Evolutionary conservation across 306 rosid genomes (phyloP), one percentile per base, ranked within the genome.

Genomic region (Inga leiocalycina): DNA sequence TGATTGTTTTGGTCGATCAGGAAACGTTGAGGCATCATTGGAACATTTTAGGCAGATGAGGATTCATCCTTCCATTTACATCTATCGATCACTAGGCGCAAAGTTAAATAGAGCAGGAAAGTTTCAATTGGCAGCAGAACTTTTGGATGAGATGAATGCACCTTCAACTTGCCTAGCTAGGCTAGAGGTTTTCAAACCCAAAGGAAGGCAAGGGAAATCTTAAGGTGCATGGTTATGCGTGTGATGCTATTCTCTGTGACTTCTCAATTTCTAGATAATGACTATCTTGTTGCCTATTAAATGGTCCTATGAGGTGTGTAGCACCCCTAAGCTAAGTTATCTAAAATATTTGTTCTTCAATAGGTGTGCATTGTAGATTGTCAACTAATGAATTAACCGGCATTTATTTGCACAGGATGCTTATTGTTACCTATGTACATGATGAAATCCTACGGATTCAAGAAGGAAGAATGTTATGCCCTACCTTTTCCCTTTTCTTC

Each of bases 131-230:
- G 97, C 93, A 57, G 62, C 78, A 85, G 67, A 65, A 80, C 83
- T 93, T 34, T 81, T 46, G 15, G 87, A 90, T 80, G 98, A 94
- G 86, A 81, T 92, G 97, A 87, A 90, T 83, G 90, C 89, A 67
- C 66, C 85, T 79, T 75, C 72, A 51, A 82, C 90, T 51, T n/a
- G 80, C 64, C 88, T 91, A 77, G 89, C 90, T 76, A 84, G 90
- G 64, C 89, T 93, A 5, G 71, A 27, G 67, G 91, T 89, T 84
- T 91, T 92, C 83, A 89, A 88, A 81, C 65, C 59, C 32, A 88
- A 82, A 75, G 82, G 85, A 77, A 84, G 87, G 64, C 83, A 48
- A 74, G 57, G 83, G 71, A 79, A 78, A 43, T 84, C 81, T 79
- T 75, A 24, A 11, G 39, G 80, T 64, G 52, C 57, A 12, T 20